These are phyloP conservation scores for Mrakia frigida DNA, from an alignment of 768 basidiomycete species.

Conservation along the genomic window DNA sequence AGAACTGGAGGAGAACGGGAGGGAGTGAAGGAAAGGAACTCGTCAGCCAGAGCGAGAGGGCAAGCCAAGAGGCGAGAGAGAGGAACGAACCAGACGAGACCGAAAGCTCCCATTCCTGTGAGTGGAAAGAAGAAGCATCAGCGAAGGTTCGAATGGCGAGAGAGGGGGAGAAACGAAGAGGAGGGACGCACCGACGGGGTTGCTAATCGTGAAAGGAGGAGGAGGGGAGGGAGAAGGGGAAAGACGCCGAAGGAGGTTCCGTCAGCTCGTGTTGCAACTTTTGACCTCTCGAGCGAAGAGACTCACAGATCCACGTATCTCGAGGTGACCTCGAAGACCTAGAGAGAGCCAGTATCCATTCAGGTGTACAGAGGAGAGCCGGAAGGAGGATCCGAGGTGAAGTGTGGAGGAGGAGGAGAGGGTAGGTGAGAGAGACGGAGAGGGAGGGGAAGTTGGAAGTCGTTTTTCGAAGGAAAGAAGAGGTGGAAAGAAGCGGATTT, in stretches of 20 bases:
- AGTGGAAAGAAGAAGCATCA: background rate
- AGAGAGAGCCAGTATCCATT: background rate
- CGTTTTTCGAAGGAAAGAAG: background rate
- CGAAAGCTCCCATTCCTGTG: conserved; percentile 70
- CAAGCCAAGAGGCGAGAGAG: conserved; percentile 30
- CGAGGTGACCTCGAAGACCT: conserved; percentile 73
- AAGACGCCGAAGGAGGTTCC: conserved; percentile 23
- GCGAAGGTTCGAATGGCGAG: conserved; percentile 2
- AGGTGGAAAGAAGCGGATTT: background rate
- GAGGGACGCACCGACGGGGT: conserved; percentile 21
- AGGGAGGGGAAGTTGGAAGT: background rate
- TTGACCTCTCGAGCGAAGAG: background rate
- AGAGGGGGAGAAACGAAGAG: background rate
- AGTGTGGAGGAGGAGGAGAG: background rate
- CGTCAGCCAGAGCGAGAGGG: background rate
- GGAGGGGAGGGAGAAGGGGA: conserved; percentile 23
- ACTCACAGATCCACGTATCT: conserved; percentile 84
- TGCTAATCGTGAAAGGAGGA: conserved; percentile 28
- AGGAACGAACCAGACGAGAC: conserved; percentile 80
- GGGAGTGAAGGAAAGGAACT: conserved; percentile 21
- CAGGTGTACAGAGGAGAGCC: background rate
- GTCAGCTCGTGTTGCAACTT: conserved; percentile 39
- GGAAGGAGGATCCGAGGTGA: background rate
- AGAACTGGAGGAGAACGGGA: conserved; percentile 54
- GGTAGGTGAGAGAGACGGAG: background rate